phyloP scores from a whole-genome alignment of 2,329 filamentous ascomycete species.

The Penicillium capsulatum region DNA sequence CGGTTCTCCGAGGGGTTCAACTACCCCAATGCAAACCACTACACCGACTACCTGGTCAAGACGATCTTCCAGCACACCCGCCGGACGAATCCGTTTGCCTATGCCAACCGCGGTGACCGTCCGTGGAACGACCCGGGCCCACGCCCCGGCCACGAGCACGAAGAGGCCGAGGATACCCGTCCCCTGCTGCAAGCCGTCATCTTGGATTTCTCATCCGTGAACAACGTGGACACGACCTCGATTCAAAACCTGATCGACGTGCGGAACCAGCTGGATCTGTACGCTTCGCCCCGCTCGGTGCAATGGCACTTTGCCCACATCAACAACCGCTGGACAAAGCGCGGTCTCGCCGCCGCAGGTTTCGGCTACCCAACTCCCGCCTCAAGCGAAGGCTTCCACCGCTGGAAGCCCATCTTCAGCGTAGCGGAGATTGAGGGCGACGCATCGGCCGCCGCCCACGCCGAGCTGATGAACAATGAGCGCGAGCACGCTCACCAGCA shows the following conservation, averaged over 20 bases:
- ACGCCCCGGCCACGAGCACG: constrained; percentile 48
- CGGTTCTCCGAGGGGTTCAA: constrained; percentile 93
- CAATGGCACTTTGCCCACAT: constrained; percentile 97
- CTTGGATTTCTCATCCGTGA: constrained; percentile 87
- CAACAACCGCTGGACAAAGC: constrained; percentile 91
- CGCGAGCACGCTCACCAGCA: constrained; percentile 32
- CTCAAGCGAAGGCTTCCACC: constrained; percentile 53
- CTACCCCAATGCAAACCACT: constrained; percentile 88
- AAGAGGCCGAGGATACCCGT: constrained; percentile 49
- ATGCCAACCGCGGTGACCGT: constrained; percentile 65
- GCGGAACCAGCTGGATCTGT: constrained; percentile 85
- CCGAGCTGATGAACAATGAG: constrained; percentile 61
- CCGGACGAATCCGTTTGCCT: constrained; percentile 68
- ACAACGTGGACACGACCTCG: constrained; percentile 89
- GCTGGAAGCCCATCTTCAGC: constrained; percentile 94
- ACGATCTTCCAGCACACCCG: constrained; percentile 68
- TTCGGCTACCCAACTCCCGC: constrained; percentile 73
- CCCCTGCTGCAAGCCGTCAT: constrained; percentile 81
- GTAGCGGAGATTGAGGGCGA: constrained; percentile 79
- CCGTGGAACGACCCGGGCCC: constrained; percentile 95
- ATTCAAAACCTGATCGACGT: constrained; percentile 91
- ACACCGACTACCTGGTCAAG: constrained; percentile 71
- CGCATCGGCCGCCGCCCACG: constrained; percentile 64
- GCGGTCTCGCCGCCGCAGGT: constrained; percentile 77
- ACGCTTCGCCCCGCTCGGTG: constrained; percentile 72